Evolutionary conservation across 441 rosid species (phyloP).

Genomic region (Gossypium davidsonii): DNA sequence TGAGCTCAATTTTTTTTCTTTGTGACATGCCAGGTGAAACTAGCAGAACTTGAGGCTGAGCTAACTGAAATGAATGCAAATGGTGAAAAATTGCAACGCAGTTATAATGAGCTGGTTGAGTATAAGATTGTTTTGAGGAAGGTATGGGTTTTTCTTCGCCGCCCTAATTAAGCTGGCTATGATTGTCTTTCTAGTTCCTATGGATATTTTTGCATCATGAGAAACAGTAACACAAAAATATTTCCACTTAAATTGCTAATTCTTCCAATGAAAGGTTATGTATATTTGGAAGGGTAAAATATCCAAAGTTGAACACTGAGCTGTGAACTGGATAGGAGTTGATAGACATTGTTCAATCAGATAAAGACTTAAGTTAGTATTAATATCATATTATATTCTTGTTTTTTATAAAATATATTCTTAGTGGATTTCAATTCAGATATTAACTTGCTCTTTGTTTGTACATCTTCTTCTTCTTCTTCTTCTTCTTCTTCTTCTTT

Average conservation of each 20-base stretch:
- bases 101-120: slow-evolving; percentile 72
- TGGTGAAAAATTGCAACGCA: slow-evolving; percentile 63
- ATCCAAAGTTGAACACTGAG: background rate
- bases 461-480: background rate
- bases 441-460: background rate
- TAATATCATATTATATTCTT: background rate
- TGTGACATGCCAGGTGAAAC: slow-evolving; percentile 42
- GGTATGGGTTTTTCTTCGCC: slow-evolving; percentile 37
- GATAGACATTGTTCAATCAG: background rate
- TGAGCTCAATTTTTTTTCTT: slow-evolving; percentile 1
- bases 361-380: background rate
- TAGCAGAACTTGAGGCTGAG: slow-evolving; percentile 87
- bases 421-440: background rate
- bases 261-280: background rate
- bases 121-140: slow-evolving; percentile 72
- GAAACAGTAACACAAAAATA: background rate
- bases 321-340: background rate
- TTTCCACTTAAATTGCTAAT: background rate
- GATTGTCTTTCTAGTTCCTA: background rate
- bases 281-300: background rate
- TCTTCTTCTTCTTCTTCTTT: background rate
- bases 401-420: background rate
- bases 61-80: slow-evolving; percentile 83
- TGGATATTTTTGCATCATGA: background rate
- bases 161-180: background rate